Evolutionary conservation across 1,284 basidiomycete species (phyloP).

Genomic region (Coniophora puteana): DNA sequence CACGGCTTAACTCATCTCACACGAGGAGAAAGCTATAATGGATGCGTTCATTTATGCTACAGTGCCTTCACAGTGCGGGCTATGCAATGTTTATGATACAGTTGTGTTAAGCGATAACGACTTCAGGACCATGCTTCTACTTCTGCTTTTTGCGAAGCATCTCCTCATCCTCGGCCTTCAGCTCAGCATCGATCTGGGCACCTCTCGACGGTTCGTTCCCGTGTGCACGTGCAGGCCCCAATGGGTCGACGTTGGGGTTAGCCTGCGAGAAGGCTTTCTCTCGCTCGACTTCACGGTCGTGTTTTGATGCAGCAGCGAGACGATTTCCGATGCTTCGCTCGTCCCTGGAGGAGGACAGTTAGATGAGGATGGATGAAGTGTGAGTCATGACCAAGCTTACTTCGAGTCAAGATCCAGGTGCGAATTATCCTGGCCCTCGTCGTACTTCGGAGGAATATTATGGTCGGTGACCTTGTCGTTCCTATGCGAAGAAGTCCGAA

Average conservation of each 20-base stretch:
- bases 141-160: conserved; percentile 44
- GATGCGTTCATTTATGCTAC: no score
- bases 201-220: conserved; percentile 61
- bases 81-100: no score
- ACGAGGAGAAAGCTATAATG: no score
- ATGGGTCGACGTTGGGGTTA: conserved; percentile 33
- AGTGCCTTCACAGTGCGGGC: no score
- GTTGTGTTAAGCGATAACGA: neutral
- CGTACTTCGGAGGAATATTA: conserved; percentile 21
- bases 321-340: conserved; percentile 37
- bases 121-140: conserved; percentile 19
- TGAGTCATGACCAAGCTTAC: conserved; percentile 22
- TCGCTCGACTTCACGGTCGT: conserved; percentile 26
- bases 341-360: conserved; percentile 29
- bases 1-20: no score
- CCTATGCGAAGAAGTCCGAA: no score
- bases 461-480: conserved; percentile 18
- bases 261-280: no score
- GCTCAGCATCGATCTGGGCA: conserved; percentile 56
- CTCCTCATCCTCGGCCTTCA: conserved; percentile 49
- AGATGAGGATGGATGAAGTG: conserved; percentile 16
- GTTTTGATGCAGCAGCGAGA: conserved; percentile 31
- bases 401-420: conserved; percentile 38
- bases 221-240: conserved; percentile 41
- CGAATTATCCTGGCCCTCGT: conserved; percentile 27